Evolutionary conservation across 2,329 filamentous ascomycete genomes (phyloP).

Genomic region (Fonsecaea nubica): DNA sequence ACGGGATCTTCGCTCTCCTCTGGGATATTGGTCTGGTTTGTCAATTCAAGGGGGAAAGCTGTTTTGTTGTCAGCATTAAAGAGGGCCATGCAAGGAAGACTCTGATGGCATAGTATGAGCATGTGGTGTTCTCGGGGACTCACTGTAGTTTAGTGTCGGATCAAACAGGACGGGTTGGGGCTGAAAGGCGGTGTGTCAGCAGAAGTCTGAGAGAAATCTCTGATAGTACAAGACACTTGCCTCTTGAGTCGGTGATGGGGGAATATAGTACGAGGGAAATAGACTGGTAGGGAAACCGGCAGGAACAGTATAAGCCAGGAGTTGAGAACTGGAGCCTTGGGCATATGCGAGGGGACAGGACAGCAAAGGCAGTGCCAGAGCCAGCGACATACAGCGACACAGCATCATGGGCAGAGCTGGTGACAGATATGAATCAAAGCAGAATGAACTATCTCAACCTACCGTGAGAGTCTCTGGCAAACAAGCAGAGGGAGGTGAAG

Average conservation of each 20-base stretch:
- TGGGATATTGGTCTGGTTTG: slow-evolving; percentile 61
- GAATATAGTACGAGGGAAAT: slow-evolving; percentile 38
- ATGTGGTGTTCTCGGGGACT: background rate
- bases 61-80: background rate
- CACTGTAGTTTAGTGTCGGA: slow-evolving; percentile 59
- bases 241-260: slow-evolving; percentile 37
- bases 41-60: slow-evolving; percentile 61
- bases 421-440: background rate
- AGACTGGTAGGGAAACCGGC: slow-evolving; percentile 38
- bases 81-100: background rate
- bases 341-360: slow-evolving; percentile 24
- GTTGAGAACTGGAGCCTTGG: slow-evolving; percentile 18
- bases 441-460: slow-evolving; percentile 1
- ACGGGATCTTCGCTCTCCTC: slow-evolving; percentile 57
- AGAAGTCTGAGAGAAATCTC: no score
- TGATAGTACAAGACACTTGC: slow-evolving; percentile 8
- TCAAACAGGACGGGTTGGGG: slow-evolving; percentile 63
- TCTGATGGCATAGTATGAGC: background rate
- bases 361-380: slow-evolving; percentile 23
- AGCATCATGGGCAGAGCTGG: slow-evolving; percentile 22
- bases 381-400: slow-evolving; percentile 21
- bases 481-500: background rate
- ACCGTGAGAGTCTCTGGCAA: background rate
- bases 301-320: slow-evolving; percentile 35
- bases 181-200: slow-evolving; percentile 38